Percentiles rank a stretch among this genome's conserved stretches.
phyloP scores from a whole-genome alignment of 306 rosid species.

The Fagus sylvatica region DNA sequence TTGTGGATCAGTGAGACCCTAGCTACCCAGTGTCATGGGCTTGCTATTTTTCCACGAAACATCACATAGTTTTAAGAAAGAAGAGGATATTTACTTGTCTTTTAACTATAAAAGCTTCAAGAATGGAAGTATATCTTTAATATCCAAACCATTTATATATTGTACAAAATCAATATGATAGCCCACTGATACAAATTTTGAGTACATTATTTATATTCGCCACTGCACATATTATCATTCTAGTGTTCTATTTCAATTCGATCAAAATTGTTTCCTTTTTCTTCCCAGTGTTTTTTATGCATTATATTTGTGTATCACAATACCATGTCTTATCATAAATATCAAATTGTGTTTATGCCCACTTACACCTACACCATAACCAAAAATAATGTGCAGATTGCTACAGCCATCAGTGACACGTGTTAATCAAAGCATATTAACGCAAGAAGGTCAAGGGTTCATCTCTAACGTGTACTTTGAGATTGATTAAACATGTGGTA shows the following conservation, averaged over 20 bases:
- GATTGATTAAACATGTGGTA: background rate
- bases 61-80: background rate
- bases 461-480: background rate
- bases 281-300: background rate
- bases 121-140: background rate
- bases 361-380: background rate
- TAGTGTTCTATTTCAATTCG: background rate
- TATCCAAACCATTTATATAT: background rate
- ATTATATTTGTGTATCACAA: background rate
- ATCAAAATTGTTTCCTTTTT: background rate
- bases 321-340: background rate
- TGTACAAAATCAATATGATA: background rate
- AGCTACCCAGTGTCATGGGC: too few species aligned
- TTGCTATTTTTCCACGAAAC: too few species aligned
- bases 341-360: background rate
- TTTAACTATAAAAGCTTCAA: background rate
- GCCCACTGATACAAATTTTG: background rate
- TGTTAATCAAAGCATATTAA: too few species aligned
- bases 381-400: background rate
- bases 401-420: too few species aligned
- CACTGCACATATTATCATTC: background rate
- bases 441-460: background rate
- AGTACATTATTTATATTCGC: background rate
- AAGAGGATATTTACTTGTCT: background rate
- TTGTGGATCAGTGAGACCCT: background rate